Evolutionary conservation across 306 rosid genomes (phyloP).

Genomic region (Vicia faba): DNA sequence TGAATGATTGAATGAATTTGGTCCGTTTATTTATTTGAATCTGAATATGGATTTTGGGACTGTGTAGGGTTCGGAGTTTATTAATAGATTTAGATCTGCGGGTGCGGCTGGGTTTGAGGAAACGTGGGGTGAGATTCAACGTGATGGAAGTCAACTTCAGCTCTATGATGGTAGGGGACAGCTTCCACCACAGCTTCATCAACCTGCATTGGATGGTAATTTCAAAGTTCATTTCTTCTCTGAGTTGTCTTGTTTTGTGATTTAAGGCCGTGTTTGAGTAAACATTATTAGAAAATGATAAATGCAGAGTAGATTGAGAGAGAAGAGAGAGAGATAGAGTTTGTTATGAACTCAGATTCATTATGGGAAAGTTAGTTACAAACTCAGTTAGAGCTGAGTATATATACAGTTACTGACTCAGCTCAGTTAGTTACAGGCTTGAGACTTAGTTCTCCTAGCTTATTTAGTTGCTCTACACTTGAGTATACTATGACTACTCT

Average conservation of each 20-base stretch:
- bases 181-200: constrained; percentile 52
- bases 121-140: constrained; percentile 85
- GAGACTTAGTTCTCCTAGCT: too few species aligned
- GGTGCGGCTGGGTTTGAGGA: constrained; percentile 59
- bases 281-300: not conserved
- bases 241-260: constrained; percentile 1
- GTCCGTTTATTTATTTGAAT: not conserved
- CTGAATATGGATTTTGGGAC: not conserved
- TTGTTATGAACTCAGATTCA: too few species aligned
- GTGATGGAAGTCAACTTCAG: constrained; percentile 36
- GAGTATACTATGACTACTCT: too few species aligned
- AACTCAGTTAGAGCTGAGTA: too few species aligned
- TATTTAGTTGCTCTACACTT: too few species aligned
- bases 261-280: not conserved
- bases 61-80: constrained; percentile 74
- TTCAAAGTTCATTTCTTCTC: not conserved
- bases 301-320: too few species aligned
- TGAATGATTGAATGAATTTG: not conserved
- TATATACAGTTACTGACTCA: too few species aligned
- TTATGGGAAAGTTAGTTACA: too few species aligned
- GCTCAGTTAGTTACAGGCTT: too few species aligned
- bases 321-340: too few species aligned
- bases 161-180: constrained; percentile 44
- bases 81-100: constrained; percentile 66
- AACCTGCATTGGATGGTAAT: constrained; percentile 65